Base-by-base conservation (phyloP, 2,329 filamentous ascomycete species). In the Samsoniella hepiali region DNA sequence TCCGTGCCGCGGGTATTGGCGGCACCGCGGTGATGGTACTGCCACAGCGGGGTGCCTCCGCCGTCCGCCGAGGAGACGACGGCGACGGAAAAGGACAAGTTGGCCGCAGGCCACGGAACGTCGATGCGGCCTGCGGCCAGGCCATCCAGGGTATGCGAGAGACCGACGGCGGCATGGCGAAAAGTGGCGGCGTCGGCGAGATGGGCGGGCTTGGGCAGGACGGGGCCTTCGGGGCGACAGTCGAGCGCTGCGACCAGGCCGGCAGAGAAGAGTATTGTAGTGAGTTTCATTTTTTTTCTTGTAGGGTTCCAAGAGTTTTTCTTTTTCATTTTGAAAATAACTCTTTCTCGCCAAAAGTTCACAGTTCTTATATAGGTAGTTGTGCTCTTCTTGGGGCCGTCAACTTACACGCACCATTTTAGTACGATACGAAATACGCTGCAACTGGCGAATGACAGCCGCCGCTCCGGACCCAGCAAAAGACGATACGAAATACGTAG, bases 71-170 rank as follows among this genome's bases (percentile, higher is more conserved):
- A 22, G 11, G 73, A 75, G 6, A 78, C 65, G 1, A 78, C 59
- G 2, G 71, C 74, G 0, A 78, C 53, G 0, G 78, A 78, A 65
- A 80, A 77, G 0, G 77, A 79, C 0, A 73, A 71, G 36, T 78
- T 77, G 0, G 70, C 65, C 0, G 73, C 68, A 0, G 72, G 65
- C 72, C 75, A 79, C 0, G 76, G 76, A 1, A 72, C 72, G 3
- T 68, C 69, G 10, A 77, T 73, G 2, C 69, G 65, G 0, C 74
- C 74, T 0, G 68, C 55, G 0, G 78, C 32, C 0, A 75, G 75
- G 4, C 69, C 67, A 5, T 76, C 64, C 3, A 79, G 66, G 0
- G 64, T 65, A 0, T 66, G 42, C 0, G 71, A 71, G 3, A 80
- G 66, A 17, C 70, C 72, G 10, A 61, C 47, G 0, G 71, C 68